These are phyloP conservation scores for Flaveria floridana DNA, from an alignment of 140 eudicot genomes.

Conservation along the genomic window DNA sequence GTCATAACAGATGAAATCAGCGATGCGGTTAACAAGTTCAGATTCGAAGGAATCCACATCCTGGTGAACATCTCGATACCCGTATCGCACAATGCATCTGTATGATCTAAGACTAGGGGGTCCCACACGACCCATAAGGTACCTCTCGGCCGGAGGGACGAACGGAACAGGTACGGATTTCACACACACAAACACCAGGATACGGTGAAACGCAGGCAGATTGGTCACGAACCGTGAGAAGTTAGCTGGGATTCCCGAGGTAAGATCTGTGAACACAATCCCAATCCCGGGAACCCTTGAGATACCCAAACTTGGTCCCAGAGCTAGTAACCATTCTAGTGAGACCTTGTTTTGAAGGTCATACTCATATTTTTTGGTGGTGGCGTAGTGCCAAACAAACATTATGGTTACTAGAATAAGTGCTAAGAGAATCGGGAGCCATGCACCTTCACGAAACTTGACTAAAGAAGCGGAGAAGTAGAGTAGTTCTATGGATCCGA, in stretches of 20 bases:
- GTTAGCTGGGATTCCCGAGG: slow-evolving; percentile 79
- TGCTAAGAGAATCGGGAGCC: slow-evolving; percentile 62
- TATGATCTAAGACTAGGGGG: slow-evolving; percentile 57
- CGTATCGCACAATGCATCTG: slow-evolving; percentile 73
- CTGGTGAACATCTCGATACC: slow-evolving; percentile 62
- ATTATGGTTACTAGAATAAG: slow-evolving; percentile 52
- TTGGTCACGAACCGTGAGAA: slow-evolving; percentile 82
- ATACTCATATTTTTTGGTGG: slow-evolving; percentile 62
- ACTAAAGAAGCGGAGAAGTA: slow-evolving; percentile 62
- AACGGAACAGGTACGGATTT: slow-evolving; percentile 70
- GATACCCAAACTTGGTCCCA: slow-evolving; percentile 71
- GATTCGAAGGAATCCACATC: slow-evolving; percentile 76
- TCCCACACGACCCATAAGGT: slow-evolving; percentile 80
- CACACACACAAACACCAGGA: slow-evolving; percentile 67
- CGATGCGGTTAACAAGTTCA: slow-evolving; percentile 59
- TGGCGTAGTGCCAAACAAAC: slow-evolving; percentile 85
- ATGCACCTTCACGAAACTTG: slow-evolving; percentile 69
- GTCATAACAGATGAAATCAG: slow-evolving; percentile 55
- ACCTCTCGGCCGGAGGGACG: slow-evolving; percentile 52
- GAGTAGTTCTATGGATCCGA: slow-evolving; percentile 63
- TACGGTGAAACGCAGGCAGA: slow-evolving; percentile 84
- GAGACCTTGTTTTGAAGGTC: slow-evolving; percentile 79
- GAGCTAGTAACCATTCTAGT: slow-evolving; percentile 70
- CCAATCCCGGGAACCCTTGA: slow-evolving; percentile 87
- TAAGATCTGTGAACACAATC: slow-evolving; percentile 67